Evolutionary conservation across 192 early-diverging fungal genomes (phyloP).

Genomic region (Cladochytrium replicatum): DNA sequence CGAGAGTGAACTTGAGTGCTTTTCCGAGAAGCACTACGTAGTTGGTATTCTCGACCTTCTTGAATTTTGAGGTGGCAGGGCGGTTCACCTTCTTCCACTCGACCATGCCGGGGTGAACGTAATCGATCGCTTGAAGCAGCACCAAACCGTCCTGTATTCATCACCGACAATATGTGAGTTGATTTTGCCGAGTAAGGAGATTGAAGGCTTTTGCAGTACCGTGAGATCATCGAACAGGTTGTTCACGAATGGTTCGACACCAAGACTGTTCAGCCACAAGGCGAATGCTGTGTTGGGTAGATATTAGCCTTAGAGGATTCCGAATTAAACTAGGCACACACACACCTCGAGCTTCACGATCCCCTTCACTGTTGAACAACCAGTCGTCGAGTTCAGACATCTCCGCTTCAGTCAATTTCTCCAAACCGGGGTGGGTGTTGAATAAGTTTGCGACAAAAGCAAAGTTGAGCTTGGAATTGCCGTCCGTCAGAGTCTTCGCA

Average conservation of each 20-base stretch:
- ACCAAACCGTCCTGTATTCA: constrained; percentile 78
- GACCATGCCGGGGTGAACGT: constrained; percentile 80
- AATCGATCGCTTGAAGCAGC: constrained; percentile 92
- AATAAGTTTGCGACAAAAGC: constrained; percentile 98
- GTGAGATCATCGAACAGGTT: constrained; percentile 94
- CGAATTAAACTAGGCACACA: neutral
- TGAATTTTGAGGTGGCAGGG: constrained; percentile 71
- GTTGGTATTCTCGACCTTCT: constrained; percentile 97
- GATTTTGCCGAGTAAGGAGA: neutral
- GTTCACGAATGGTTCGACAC: constrained; percentile 95
- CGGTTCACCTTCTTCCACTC: constrained; percentile 90
- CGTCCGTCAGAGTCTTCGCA: constrained; percentile 85
- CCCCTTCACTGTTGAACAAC: constrained; percentile 66
- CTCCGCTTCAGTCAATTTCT: constrained; percentile 79
- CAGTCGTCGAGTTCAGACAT: constrained; percentile 77
- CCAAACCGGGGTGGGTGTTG: constrained; percentile 94
- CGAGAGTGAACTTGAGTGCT: constrained; percentile 73
- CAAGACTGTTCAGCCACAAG: constrained; percentile 95
- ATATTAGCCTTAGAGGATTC: neutral
- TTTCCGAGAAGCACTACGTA: constrained; percentile 84
- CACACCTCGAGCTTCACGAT: constrained; percentile 71
- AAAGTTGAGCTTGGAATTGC: constrained; percentile 96
- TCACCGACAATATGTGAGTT: constrained; percentile 12
- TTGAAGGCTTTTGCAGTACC: constrained; percentile 4
- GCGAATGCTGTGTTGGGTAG: constrained; percentile 59